Conservation (phyloP, 179 eudicot species). For the Spergularia azorica region DNA sequence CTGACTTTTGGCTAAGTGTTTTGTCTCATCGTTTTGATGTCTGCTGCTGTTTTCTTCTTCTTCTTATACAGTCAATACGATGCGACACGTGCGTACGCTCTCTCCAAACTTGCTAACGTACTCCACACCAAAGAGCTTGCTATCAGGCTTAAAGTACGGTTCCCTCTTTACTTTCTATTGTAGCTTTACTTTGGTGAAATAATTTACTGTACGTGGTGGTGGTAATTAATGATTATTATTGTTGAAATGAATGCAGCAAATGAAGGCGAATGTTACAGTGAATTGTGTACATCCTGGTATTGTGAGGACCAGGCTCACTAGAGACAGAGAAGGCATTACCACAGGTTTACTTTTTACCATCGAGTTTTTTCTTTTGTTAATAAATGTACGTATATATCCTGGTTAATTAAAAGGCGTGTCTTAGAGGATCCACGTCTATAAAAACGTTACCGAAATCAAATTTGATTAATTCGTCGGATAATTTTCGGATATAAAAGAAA, state of each 20-base stretch:
- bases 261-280: slow-evolving; percentile 70
- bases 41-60: background rate
- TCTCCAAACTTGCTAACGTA: slow-evolving; percentile 51
- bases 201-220: no score
- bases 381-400: no score
- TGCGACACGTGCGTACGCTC: slow-evolving; percentile 49
- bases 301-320: slow-evolving; percentile 82
- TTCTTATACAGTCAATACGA: slow-evolving; percentile 33
- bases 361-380: no score
- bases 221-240: background rate
- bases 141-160: slow-evolving; percentile 32
- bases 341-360: slow-evolving; percentile 42
- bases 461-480: no score
- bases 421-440: no score
- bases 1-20: background rate
- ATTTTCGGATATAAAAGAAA: background rate
- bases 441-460: background rate
- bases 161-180: background rate
- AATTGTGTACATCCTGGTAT: slow-evolving; percentile 94
- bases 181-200: background rate
- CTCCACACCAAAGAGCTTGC: slow-evolving; percentile 48
- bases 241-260: slow-evolving; percentile 42
- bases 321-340: slow-evolving; percentile 75
- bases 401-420: no score
- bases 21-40: slow-evolving; percentile 4